Percentiles rank a stretch among this genome's conserved stretches.
Conservation (phyloP, 1,139 yeast species). For the Suhomyces terraborum region DNA sequence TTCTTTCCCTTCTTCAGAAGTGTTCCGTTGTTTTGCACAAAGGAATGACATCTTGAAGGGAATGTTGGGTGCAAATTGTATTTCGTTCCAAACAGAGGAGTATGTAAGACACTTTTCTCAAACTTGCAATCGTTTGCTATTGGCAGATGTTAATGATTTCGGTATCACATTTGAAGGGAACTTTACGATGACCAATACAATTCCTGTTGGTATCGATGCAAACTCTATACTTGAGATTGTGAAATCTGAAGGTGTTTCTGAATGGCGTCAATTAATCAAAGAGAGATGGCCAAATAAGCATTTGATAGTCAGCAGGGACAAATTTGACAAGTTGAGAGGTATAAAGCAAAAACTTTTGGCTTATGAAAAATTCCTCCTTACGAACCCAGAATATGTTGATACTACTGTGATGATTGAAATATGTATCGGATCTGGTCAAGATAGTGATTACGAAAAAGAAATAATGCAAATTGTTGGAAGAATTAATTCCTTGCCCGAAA, state of each 20-base stretch:
- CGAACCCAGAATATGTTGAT: slow-evolving; percentile 70
- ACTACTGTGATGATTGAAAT: slow-evolving; percentile 80
- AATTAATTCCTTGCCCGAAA: slow-evolving; percentile 73
- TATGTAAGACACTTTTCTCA: slow-evolving; percentile 92
- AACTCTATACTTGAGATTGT: slow-evolving; percentile 52
- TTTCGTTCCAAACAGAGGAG: slow-evolving; percentile 89
- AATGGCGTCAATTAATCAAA: slow-evolving; percentile 72
- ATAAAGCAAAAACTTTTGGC: slow-evolving; percentile 85
- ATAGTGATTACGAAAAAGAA: slow-evolving; percentile 66
- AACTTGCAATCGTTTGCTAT: slow-evolving; percentile 79
- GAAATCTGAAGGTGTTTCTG: slow-evolving; percentile 52
- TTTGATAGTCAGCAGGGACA: slow-evolving; percentile 84
- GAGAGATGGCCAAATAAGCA: slow-evolving; percentile 75
- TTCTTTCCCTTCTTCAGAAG: slow-evolving; percentile 94
- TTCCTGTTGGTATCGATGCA: slow-evolving; percentile 90
- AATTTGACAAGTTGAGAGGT: slow-evolving; percentile 85
- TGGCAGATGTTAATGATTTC: slow-evolving; percentile 77
- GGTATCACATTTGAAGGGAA: slow-evolving; percentile 73
- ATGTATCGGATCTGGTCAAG: slow-evolving; percentile 61
- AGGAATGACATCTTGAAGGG: slow-evolving; percentile 78
- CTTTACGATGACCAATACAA: slow-evolving; percentile 64
- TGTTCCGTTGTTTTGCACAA: slow-evolving; percentile 90
- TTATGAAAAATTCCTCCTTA: slow-evolving; percentile 72
- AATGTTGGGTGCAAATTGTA: slow-evolving; percentile 82
- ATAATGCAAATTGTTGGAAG: slow-evolving; percentile 78